These are phyloP conservation scores for Meyerozyma athensensis DNA, from an alignment of 1,139 yeast genomes.

Conservation along the genomic window DNA sequence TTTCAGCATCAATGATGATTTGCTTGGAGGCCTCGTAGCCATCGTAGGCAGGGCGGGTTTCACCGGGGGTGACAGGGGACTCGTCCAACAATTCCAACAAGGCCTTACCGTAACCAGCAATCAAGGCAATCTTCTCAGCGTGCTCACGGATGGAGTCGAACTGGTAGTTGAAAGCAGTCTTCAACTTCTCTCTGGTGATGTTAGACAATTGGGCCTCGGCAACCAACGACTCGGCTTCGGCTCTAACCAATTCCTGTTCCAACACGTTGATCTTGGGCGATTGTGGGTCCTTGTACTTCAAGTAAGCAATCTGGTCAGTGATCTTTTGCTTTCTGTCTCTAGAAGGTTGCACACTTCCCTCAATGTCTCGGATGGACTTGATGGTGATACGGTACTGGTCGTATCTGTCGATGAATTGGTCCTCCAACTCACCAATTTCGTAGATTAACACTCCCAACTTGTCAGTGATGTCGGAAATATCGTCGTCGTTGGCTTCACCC, in stretches of 20 bases:
- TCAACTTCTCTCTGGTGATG: slow-evolving; percentile 81
- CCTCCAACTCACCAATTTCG: slow-evolving; percentile 84
- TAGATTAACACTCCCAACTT: slow-evolving; percentile 78
- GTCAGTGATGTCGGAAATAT: slow-evolving; percentile 80
- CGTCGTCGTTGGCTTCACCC: slow-evolving; percentile 86
- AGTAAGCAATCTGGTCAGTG: slow-evolving; percentile 77
- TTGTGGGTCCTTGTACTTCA: slow-evolving; percentile 81
- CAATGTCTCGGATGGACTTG: slow-evolving; percentile 78
- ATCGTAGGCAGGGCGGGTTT: slow-evolving; percentile 82
- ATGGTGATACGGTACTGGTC: slow-evolving; percentile 82
- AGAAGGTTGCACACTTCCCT: slow-evolving; percentile 82
- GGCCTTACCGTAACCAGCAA: slow-evolving; percentile 89
- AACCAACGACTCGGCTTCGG: slow-evolving; percentile 85
- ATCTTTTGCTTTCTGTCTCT: slow-evolving; percentile 83
- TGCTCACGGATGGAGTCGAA: slow-evolving; percentile 79
- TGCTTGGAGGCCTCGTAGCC: slow-evolving; percentile 87
- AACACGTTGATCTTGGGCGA: slow-evolving; percentile 76
- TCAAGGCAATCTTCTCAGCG: slow-evolving; percentile 78
- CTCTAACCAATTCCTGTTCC: slow-evolving; percentile 86
- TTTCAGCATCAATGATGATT: slow-evolving; percentile 80
- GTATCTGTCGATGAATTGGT: slow-evolving; percentile 80
- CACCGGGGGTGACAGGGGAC: slow-evolving; percentile 87
- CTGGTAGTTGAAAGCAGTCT: slow-evolving; percentile 80
- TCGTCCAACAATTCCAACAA: slow-evolving; percentile 77
- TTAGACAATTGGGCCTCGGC: slow-evolving; percentile 89